Base-by-base conservation (phyloP, 805 yeast genomes). In the Metschnikowia noctiluminum region DNA sequence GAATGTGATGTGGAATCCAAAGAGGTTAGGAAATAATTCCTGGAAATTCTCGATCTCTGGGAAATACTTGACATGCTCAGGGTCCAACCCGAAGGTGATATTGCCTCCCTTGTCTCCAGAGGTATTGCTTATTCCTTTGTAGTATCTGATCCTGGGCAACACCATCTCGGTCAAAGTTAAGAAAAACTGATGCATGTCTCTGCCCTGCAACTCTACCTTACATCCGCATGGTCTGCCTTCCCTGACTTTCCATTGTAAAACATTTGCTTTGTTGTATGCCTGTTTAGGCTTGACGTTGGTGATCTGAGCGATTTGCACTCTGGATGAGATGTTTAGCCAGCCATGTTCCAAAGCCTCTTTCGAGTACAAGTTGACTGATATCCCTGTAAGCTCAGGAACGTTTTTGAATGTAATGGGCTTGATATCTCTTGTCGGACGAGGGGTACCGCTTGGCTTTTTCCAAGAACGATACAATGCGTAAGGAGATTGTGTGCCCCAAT, bases 1-100 rank as follows among this genome's bases (percentile, higher is more conserved):
- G 57, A 94, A 70, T 36, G 89, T 87, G 48, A 94, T 76, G 63
- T 89, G 87, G 76, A 92, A 78, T 50, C 97, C 97, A 63, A 84
- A 89, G 30, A 90, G 81, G 55, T 76, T 80, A 35, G 96, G 91
- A 88, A 92, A 94, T 55, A 87, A 73, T 65, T 92, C 98, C 64
- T 85, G 89, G 68, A 87, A 89, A 49, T 84, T 80, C 63, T 91
- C 96, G 53, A 94, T 82, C 69, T 94, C 99, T 2, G 99, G 99
- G 79, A 94, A 94, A 62, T 77, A 78, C 60, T 80, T 82, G 45
- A 87, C 81, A 59, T 88, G 89, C 46, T 85, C 88, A 2, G 88
- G 82, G 37, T 79, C 80, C 58, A 94, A 69, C 40, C 97, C 97
- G 62, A 94, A 84, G 9, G 94, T 78, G 50, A 95, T 79, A 65